phyloP scores from a whole-genome alignment of 768 basidiomycete genomes.

The Psilocybe subaeruginosa region DNA sequence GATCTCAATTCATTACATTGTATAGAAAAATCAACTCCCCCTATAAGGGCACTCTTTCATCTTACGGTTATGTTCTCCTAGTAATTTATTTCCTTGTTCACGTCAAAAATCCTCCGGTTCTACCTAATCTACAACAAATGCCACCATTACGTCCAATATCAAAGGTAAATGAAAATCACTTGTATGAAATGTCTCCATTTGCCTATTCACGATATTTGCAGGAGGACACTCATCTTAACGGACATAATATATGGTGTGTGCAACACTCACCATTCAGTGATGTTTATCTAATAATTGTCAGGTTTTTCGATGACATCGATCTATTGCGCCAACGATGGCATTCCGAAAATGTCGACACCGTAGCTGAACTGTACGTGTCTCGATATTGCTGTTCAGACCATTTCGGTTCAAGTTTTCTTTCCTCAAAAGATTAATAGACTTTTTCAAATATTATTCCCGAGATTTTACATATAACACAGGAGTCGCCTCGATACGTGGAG shows the following conservation, averaged over 20 bases:
- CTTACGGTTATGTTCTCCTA: conserved; percentile 96
- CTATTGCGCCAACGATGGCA: conserved; percentile 90
- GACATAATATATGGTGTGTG: conserved; percentile 77
- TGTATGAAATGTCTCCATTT: not conserved
- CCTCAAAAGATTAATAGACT: conserved; percentile 82
- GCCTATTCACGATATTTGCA: conserved; percentile 29
- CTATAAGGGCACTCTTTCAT: conserved; percentile 94
- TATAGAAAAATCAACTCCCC: conserved; percentile 96
- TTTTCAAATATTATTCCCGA: conserved; percentile 95
- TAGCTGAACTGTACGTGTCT: conserved; percentile 79
- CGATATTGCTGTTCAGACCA: conserved; percentile 28
- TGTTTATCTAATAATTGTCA: conserved; percentile 30
- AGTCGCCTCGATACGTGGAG: conserved; percentile 89
- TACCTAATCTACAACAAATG: conserved; percentile 96
- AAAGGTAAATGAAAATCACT: conserved; percentile 45
- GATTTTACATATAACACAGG: conserved; percentile 92
- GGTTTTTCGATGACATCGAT: conserved; percentile 98
- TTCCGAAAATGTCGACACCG: conserved; percentile 89
- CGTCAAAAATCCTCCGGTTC: conserved; percentile 95
- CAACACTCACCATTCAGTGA: not conserved
- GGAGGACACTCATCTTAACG: conserved; percentile 83
- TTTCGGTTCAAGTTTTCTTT: conserved; percentile 14
- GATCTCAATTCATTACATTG: not conserved
- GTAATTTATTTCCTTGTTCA: conserved; percentile 98
- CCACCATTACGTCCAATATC: conserved; percentile 88